Percentiles rank a stretch among this genome's conserved stretches.
Conservation (phyloP, 2,329 filamentous ascomycete species). For the Ophiosphaerella herpotricha region DNA sequence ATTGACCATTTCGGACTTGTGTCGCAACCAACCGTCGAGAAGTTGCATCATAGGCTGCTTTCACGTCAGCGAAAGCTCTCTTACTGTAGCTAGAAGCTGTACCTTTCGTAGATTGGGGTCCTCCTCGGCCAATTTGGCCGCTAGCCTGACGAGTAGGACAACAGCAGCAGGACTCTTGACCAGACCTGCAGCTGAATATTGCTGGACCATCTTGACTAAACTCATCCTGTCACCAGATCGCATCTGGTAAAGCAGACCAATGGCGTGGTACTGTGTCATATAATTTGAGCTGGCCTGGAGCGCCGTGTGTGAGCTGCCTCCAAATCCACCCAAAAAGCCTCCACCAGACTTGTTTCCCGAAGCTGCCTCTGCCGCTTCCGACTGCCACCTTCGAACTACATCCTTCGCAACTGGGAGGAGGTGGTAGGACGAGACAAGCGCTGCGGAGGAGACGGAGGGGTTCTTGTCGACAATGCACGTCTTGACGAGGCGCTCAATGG, state of each 20-base stretch:
- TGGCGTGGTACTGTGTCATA: constrained; percentile 98
- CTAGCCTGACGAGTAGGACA: constrained; percentile 88
- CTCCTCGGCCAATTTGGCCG: constrained; percentile 92
- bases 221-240: constrained; percentile 97
- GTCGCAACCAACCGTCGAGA: constrained; percentile 92
- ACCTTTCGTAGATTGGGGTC: constrained; percentile 79
- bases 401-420: constrained; percentile 94
- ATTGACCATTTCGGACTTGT: constrained; percentile 93
- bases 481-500: constrained; percentile 98
- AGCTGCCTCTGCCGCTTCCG: constrained; percentile 95
- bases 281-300: constrained; percentile 78
- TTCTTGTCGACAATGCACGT: constrained; percentile 99
- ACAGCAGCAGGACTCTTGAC: constrained; percentile 94
- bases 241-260: constrained; percentile 97
- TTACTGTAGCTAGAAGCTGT: neutral
- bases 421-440: constrained; percentile 95
- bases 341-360: constrained; percentile 85
- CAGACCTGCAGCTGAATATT: constrained; percentile 87
- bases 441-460: constrained; percentile 93
- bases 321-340: constrained; percentile 90
- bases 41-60: constrained; percentile 89
- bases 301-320: constrained; percentile 74
- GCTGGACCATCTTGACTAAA: constrained; percentile 99
- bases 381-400: constrained; percentile 96
- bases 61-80: constrained; percentile 10